Percentiles rank a stretch among this genome's conserved stretches.
phyloP scores from a whole-genome alignment of 2,329 filamentous ascomycete genomes.

The Talaromyces sp. region DNA sequence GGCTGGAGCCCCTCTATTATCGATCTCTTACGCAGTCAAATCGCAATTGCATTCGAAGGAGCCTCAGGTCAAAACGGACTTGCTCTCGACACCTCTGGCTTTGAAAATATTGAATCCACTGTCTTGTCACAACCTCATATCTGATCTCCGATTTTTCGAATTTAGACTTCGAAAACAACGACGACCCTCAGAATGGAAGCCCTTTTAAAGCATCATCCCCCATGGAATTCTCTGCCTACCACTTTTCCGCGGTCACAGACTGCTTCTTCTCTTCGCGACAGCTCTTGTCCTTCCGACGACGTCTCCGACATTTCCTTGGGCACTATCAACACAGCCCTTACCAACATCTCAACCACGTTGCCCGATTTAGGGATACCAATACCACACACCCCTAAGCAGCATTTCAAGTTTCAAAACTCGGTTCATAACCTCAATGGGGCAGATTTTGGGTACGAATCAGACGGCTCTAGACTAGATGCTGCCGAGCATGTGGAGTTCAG shows the following conservation, averaged over 20 bases:
- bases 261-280: slow-evolving; percentile 34
- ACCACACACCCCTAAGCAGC: slow-evolving; percentile 27
- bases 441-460: slow-evolving; percentile 40
- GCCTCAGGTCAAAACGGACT: not conserved
- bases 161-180: not conserved
- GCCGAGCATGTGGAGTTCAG: slow-evolving; percentile 20
- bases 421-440: slow-evolving; percentile 22
- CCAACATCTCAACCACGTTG: slow-evolving; percentile 24
- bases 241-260: slow-evolving; percentile 34
- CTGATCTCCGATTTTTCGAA: not conserved
- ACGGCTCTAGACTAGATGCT: slow-evolving; percentile 30
- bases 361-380: slow-evolving; percentile 24
- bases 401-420: slow-evolving; percentile 12
- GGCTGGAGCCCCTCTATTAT: slow-evolving; percentile 18
- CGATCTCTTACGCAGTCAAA: not conserved
- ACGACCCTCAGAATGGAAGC: slow-evolving; percentile 26
- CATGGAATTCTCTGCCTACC: slow-evolving; percentile 39
- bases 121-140: not conserved
- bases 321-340: slow-evolving; percentile 24
- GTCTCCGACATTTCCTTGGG: slow-evolving; percentile 33
- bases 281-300: slow-evolving; percentile 39
- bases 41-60: slow-evolving; percentile 2
- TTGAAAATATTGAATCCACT: not conserved
- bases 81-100: not conserved
- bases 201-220: slow-evolving; percentile 27